Conservation (phyloP, 257 asterid species). For the Przewalskia tangutica region DNA sequence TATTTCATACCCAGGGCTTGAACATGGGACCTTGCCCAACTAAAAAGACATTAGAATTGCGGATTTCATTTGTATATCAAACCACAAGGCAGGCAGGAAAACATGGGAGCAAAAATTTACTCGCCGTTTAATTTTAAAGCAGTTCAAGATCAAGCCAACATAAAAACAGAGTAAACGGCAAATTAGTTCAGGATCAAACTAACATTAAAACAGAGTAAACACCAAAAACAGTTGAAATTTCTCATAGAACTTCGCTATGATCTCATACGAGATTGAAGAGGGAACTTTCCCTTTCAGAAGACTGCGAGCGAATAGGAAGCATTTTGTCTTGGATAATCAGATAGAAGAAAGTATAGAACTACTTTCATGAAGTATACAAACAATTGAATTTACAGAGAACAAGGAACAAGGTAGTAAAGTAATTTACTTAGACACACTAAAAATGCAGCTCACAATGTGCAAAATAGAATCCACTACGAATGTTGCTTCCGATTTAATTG, state of each 20-base stretch:
- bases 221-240: background rate
- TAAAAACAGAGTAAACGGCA: background rate
- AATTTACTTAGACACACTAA: background rate
- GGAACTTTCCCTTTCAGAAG: background rate
- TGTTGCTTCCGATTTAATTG: no score
- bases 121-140: background rate
- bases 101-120: background rate
- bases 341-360: background rate
- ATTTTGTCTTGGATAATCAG: background rate
- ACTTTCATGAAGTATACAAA: background rate
- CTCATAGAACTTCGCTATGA: background rate
- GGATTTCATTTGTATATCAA: background rate
- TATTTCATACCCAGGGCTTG: no score
- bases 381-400: background rate
- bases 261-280: background rate
- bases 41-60: background rate
- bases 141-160: background rate
- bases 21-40: background rate
- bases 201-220: background rate
- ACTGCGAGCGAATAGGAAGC: background rate
- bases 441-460: background rate
- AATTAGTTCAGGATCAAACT: background rate
- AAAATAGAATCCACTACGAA: slow-evolving; percentile 1
- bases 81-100: background rate
- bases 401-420: background rate